Conservation (phyloP, 495 filamentous ascomycete species). For the Hypoxylon intermedium region DNA sequence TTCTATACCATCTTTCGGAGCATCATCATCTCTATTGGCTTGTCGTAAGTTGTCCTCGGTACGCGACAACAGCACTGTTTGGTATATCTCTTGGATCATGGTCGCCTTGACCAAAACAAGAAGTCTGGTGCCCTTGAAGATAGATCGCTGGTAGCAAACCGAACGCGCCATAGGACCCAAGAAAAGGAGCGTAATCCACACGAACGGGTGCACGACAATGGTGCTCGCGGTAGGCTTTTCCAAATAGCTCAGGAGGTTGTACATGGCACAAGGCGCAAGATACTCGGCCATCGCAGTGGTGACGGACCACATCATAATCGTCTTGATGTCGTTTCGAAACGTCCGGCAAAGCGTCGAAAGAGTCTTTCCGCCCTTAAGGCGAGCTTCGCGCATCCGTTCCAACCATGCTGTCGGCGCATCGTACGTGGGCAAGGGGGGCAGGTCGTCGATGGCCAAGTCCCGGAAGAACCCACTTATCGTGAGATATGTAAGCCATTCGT, state of each 20-base stretch:
- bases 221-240: slow-evolving; percentile 25
- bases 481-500: slow-evolving; percentile 48
- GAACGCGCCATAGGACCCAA: slow-evolving; percentile 42
- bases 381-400: slow-evolving; percentile 37
- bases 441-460: slow-evolving; percentile 43
- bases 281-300: slow-evolving; percentile 40
- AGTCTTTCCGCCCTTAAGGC: slow-evolving; percentile 41
- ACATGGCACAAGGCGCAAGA: slow-evolving; percentile 41
- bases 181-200: slow-evolving; percentile 45
- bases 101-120: slow-evolving; percentile 42
- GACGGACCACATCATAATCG: slow-evolving; percentile 43
- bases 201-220: slow-evolving; percentile 38
- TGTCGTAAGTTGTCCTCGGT: slow-evolving; percentile 1
- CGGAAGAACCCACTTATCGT: slow-evolving; percentile 41
- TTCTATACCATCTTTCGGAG: slow-evolving; percentile 26
- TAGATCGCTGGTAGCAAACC: slow-evolving; percentile 44
- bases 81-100: slow-evolving; percentile 47
- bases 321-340: slow-evolving; percentile 40
- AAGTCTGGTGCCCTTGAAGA: slow-evolving; percentile 44
- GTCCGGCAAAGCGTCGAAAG: slow-evolving; percentile 39
- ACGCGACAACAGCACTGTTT: slow-evolving; percentile 40
- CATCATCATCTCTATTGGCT: slow-evolving; percentile 5
- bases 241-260: slow-evolving; percentile 40
- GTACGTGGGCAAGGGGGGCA: slow-evolving; percentile 45
- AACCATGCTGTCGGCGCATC: slow-evolving; percentile 42